These are phyloP conservation scores for Globisporangium spinosum DNA, from an alignment of 352 stramenopile species.

Conservation along the genomic window DNA sequence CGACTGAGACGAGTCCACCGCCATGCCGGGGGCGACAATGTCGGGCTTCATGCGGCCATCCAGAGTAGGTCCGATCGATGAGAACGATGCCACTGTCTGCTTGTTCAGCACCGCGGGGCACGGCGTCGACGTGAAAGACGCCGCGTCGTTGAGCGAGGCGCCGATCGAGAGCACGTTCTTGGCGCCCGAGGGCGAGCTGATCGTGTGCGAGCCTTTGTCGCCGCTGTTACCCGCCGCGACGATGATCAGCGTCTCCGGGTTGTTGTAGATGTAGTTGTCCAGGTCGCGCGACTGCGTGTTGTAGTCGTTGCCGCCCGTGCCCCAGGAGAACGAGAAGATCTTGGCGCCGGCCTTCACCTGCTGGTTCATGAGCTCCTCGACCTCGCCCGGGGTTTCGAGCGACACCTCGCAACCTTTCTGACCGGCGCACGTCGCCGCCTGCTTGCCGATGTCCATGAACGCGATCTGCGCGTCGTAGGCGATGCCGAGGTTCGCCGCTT, in stretches of 20 bases:
- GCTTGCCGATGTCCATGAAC: constrained; percentile 88
- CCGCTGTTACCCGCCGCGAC: constrained; percentile 89
- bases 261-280: constrained; percentile 80
- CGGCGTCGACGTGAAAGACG: constrained; percentile 39
- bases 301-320: constrained; percentile 73
- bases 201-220: constrained; percentile 64
- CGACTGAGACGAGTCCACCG: constrained; percentile 69
- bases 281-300: constrained; percentile 76
- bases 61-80: constrained; percentile 70
- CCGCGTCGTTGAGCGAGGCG: constrained; percentile 64
- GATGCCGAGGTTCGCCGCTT: constrained; percentile 53
- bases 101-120: constrained; percentile 69
- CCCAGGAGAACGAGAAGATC: constrained; percentile 88
- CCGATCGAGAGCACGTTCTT: constrained; percentile 87
- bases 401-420: constrained; percentile 47
- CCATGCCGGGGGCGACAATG: constrained; percentile 82
- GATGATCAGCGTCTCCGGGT: constrained; percentile 83
- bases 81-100: constrained; percentile 79
- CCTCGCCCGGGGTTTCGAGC: constrained; percentile 70
- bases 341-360: constrained; percentile 68
- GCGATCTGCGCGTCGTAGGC: constrained; percentile 77
- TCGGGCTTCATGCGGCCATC: constrained; percentile 88
- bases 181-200: constrained; percentile 75
- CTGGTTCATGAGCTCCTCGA: constrained; percentile 47
- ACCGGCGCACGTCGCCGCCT: constrained; percentile 37